Evolutionary conservation across 2,329 filamentous ascomycete genomes (phyloP).

Genomic region (Hypoxylon sp.): DNA sequence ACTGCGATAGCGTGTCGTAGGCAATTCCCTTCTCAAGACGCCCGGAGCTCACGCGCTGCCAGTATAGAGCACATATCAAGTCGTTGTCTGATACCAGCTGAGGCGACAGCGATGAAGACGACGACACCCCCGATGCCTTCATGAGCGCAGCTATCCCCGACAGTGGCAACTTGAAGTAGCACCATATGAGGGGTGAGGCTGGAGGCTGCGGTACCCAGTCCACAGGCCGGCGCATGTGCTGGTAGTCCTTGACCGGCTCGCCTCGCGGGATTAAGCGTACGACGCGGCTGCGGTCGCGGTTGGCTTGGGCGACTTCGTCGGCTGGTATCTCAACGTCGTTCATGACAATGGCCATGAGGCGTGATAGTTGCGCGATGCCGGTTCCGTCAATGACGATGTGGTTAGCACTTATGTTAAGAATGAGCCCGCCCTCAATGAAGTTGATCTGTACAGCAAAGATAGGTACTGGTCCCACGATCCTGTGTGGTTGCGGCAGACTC

Average conservation of each 20-base stretch:
- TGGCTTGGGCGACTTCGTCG: constrained; percentile 29
- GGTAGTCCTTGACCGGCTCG: constrained; percentile 14
- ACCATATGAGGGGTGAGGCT: not conserved
- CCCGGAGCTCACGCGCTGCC: constrained; percentile 43
- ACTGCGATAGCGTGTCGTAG: not conserved
- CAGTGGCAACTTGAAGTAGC: constrained; percentile 1
- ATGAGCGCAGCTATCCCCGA: constrained; percentile 26
- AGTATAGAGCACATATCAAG: constrained; percentile 46
- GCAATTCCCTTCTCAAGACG: constrained; percentile 29
- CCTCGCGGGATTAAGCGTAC: constrained; percentile 32
- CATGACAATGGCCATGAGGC: constrained; percentile 31
- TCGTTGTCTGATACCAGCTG: constrained; percentile 35
- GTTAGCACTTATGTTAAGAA: constrained; percentile 42
- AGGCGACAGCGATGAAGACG: not conserved
- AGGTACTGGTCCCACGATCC: constrained; percentile 24
- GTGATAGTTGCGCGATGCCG: constrained; percentile 38
- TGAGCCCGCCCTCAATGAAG: constrained; percentile 41
- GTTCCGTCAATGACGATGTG: constrained; percentile 46
- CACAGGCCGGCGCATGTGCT: not conserved
- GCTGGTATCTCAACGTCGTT: constrained; percentile 29
- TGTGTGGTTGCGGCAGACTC: constrained; percentile 42
- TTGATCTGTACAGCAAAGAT: constrained; percentile 39
- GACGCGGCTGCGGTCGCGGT: constrained; percentile 35
- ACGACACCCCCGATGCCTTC: constrained; percentile 9
- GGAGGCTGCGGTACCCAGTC: not conserved